A percentile compares a stretch with the other conserved stretches of the same genome.
Conservation (phyloP, 805 yeast species). For the Nakazawaea anatomiae region DNA sequence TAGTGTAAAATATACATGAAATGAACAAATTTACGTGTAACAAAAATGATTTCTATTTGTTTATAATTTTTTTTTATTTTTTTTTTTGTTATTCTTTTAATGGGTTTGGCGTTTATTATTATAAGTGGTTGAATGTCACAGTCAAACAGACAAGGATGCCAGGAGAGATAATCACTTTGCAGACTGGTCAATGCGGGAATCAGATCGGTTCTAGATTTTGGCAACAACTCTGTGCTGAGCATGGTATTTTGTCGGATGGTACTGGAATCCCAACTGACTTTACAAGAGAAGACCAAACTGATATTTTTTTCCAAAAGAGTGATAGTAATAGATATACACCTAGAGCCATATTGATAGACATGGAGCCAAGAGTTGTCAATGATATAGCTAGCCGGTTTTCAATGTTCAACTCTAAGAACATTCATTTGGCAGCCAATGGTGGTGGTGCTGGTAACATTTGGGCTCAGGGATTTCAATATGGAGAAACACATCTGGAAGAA, state of each 20-base stretch:
- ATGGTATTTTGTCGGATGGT: constrained; percentile 73
- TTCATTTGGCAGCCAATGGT: constrained; percentile 75
- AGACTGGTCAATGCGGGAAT: constrained; percentile 89
- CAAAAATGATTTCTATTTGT: neutral
- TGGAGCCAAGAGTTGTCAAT: constrained; percentile 85
- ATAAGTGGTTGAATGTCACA: neutral
- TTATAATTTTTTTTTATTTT: neutral
- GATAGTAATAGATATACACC: constrained; percentile 82
- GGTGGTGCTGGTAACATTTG: constrained; percentile 96
- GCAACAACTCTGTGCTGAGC: constrained; percentile 83
- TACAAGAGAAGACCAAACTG: constrained; percentile 64
- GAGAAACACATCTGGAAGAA: constrained; percentile 61
- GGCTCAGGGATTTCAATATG: constrained; percentile 85
- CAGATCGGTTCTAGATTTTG: constrained; percentile 92
- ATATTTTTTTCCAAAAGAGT: constrained; percentile 72
- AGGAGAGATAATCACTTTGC: constrained; percentile 66
- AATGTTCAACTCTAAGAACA: constrained; percentile 78
- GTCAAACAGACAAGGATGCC: constrained; percentile 27
- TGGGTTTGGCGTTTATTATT: neutral
- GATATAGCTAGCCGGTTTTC: constrained; percentile 48
- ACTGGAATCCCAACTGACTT: constrained; percentile 26
- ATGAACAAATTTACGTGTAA: neutral
- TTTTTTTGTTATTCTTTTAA: no score
- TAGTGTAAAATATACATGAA: neutral
- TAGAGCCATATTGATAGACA: constrained; percentile 75